A percentile compares a stretch with the other conserved stretches of the same genome.
Evolutionary conservation across 352 stramenopile genomes (phyloP).

Genomic region (Phytophthora cactorum): DNA sequence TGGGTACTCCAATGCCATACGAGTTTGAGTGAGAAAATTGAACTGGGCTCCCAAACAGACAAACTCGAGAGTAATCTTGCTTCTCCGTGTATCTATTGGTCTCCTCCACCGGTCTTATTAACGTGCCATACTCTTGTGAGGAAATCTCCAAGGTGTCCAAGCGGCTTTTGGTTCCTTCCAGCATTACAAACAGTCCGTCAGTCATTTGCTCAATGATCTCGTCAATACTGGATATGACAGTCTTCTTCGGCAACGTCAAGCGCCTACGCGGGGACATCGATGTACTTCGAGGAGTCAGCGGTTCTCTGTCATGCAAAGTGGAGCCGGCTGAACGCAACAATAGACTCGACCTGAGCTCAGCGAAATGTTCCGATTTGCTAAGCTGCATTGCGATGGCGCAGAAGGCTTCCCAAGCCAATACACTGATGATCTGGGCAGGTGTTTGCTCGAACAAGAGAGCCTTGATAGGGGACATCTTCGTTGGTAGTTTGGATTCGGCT

Average conservation of each 20-base stretch:
- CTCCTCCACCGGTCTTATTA: background rate
- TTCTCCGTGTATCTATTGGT: background rate
- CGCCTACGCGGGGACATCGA: slow-evolving; percentile 57
- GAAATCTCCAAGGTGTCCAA: slow-evolving; percentile 15
- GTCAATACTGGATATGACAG: slow-evolving; percentile 40
- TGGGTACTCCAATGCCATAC: slow-evolving; percentile 13
- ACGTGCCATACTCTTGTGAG: slow-evolving; percentile 9
- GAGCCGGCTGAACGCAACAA: slow-evolving; percentile 20
- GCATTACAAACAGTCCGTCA: slow-evolving; percentile 42
- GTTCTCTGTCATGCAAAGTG: slow-evolving; percentile 28
- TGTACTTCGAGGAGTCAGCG: slow-evolving; percentile 20
- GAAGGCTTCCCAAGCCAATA: slow-evolving; percentile 45
- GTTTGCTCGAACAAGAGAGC: slow-evolving; percentile 35
- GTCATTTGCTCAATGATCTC: slow-evolving; percentile 52
- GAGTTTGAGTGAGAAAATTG: slow-evolving; percentile 20
- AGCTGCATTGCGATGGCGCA: slow-evolving; percentile 43
- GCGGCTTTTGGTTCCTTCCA: slow-evolving; percentile 28
- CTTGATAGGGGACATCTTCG: slow-evolving; percentile 26
- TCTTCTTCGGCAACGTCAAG: slow-evolving; percentile 52
- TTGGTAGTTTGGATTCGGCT: slow-evolving; percentile 9
- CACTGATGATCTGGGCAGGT: slow-evolving; percentile 25
- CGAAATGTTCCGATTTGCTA: slow-evolving; percentile 30
- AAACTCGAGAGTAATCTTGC: slow-evolving; percentile 8
- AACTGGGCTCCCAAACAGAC: slow-evolving; percentile 30
- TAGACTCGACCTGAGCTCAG: slow-evolving; percentile 4